Evolutionary conservation across 495 filamentous ascomycete species (phyloP), one percentile per base, ranked within the genome.

Genomic region (Neurospora sublineolata): DNA sequence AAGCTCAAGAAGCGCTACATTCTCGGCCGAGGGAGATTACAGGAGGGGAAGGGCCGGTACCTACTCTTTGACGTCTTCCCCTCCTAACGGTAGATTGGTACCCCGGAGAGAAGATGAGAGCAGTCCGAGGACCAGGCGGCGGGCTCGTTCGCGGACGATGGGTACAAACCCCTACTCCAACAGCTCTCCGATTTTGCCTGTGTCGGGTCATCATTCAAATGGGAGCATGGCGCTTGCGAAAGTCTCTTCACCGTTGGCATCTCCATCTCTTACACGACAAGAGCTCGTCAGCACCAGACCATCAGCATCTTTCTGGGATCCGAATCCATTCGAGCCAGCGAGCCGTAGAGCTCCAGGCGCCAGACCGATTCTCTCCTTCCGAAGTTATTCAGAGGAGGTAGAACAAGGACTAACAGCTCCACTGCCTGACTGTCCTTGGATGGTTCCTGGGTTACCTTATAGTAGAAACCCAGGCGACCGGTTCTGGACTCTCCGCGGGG

Each of bases 401-500:
- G 70, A 77, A 18, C 75, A 76, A 38, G 79, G 79, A 9, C 68
- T 74, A 3, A 69, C 84, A 2, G 76, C 80, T 8, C 75, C 75
- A 23, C 77, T 82, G 37, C 77, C 81, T 1, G 77, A 77, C 16
- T 86, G 84, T 40, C 80, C 76, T 10, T 83, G 82, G 69, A 78
- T 71, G 20, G 58, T 75, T 14, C 74, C 82, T 11, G 39, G 75
- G 18, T 23, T 52, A 1, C 68, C 72, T 33, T 37, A 72, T 4
- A 64, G 64, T 11, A 70, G 71, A 33, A 69, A 76, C 4, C 80
- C 79, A 11, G 72, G 76, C 30, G 71, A 78, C 23, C 80, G 80
- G 46, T 85, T 83, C 73, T 70, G 83, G 3, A 83, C 81, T 1
- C 73, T 86, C 2, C 81, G 80, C 11, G 74, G 78, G 8, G 80